Base-by-base conservation (phyloP, 768 basidiomycete genomes). In the Hysterangium stoloniferum region DNA sequence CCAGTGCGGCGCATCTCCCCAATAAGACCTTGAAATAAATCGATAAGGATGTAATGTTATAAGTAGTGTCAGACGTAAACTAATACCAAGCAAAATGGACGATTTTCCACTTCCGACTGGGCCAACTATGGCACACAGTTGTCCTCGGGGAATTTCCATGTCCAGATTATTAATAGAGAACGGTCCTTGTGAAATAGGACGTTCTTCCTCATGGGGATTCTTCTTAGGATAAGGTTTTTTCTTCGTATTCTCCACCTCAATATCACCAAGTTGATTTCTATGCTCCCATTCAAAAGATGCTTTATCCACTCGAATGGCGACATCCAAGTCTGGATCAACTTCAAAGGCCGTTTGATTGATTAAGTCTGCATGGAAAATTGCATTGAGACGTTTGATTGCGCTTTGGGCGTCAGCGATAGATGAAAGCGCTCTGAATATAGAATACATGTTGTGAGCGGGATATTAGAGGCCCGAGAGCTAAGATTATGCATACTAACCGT, bases 231-330 rank as follows among this genome's bases (percentile, higher is more conserved):
- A 45, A 8, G 40, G 52, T 38, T 56, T 58, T 29, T 55, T 54
- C 53, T 57, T 32, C 50, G 50, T 29, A 54, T 22, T 43, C 49
- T 49, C 28, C 43, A 35, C 31, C 52, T 66, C 64, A 15, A 54
- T 57, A 25, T 54, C 55, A 53, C 57, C 34, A 49, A 48, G 31
- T 54, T 17, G 41, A 49, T 49, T 22, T 43, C 38, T 29, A 52
- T 65, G 64, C 56, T 81, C 81, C 84, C 84, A 86, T 59, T 76
- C 71, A 57, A 86, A 86, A 1, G 75, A 73, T 13, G 75, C 81
- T 46, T 76, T 64, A n/a, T 67, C 58, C 3, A 77, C 74, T 0
- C 68, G 58, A 9, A 87, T 57, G 3, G 80, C 84, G 34, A 64
- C 61, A 44, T 72, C 64, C 48, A 77, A 71, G 11, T 62, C 48